Evolutionary conservation across 805 yeast species (phyloP).

Genomic region (Kuraishia borneana): DNA sequence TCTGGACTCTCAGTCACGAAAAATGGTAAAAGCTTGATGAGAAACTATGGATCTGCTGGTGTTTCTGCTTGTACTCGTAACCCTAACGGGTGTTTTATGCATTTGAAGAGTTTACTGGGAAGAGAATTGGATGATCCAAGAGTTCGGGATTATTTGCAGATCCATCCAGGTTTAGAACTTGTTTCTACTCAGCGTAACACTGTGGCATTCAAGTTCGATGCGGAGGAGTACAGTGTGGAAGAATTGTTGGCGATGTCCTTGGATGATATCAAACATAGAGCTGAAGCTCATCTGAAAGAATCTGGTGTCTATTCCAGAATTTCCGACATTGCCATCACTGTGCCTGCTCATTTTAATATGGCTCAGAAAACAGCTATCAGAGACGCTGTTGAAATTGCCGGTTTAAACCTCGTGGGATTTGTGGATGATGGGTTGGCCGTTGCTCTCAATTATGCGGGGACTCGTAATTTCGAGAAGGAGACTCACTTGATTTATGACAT

Average conservation of each 20-base stretch:
- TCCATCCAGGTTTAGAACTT: conserved; percentile 52
- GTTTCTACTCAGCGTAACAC: conserved; percentile 36
- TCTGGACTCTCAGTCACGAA: conserved; percentile 62
- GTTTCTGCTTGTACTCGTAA: conserved; percentile 57
- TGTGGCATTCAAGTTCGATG: conserved; percentile 39
- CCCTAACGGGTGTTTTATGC: conserved; percentile 59
- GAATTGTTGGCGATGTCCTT: conserved; percentile 81
- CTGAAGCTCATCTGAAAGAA: conserved; percentile 45
- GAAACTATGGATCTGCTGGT: conserved; percentile 74
- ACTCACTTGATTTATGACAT: conserved; percentile 73
- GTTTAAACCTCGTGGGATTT: conserved; percentile 49
- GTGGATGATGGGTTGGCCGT: conserved; percentile 92
- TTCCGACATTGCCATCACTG: conserved; percentile 61
- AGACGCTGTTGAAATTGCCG: conserved; percentile 67
- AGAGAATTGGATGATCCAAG: conserved; percentile 34
- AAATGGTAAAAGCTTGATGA: conserved; percentile 36
- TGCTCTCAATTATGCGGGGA: conserved; percentile 67
- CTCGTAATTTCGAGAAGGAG: conserved; percentile 37
- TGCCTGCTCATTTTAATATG: conserved; percentile 61
- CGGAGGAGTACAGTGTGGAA: conserved; percentile 46
- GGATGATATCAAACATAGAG: conserved; percentile 53
- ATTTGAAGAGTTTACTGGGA: conserved; percentile 67
- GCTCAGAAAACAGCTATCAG: conserved; percentile 58
- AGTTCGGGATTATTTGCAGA: conserved; percentile 32
- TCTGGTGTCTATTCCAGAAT: conserved; percentile 38